Conservation (phyloP, 768 basidiomycete species). For the Serendipita indica region DNA sequence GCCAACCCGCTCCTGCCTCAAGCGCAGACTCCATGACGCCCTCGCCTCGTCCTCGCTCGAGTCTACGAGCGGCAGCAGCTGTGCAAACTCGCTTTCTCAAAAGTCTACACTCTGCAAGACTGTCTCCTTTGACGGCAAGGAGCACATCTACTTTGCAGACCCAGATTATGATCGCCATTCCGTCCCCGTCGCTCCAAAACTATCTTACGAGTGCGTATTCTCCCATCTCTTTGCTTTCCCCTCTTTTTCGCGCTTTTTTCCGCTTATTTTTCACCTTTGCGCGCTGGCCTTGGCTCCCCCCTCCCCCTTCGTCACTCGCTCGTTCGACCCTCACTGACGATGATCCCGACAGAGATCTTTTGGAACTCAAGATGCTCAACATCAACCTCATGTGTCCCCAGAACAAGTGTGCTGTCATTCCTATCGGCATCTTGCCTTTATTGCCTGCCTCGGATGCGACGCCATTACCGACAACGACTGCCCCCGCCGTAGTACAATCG, state of each 20-base stretch:
- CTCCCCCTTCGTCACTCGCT: background rate
- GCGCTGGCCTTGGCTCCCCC: background rate
- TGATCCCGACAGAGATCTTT: background rate
- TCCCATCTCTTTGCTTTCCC: background rate
- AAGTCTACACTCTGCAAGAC: background rate
- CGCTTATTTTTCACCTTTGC: background rate
- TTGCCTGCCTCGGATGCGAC: background rate
- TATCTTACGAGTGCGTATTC: background rate
- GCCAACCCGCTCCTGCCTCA: constrained; percentile 1
- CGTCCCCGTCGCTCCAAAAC: background rate
- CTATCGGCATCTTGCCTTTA: background rate
- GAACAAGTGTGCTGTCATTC: background rate
- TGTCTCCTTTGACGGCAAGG: background rate
- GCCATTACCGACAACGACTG: background rate
- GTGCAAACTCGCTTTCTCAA: background rate
- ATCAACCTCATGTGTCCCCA: background rate
- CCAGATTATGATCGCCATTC: constrained; percentile 5
- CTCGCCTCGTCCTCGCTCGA: background rate
- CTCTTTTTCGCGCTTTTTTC: background rate
- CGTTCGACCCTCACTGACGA: background rate
- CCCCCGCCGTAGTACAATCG: background rate
- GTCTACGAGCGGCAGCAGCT: background rate
- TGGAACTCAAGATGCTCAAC: constrained; percentile 1
- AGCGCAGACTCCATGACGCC: background rate
- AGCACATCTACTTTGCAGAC: constrained; percentile 5